A percentile compares a stretch with the other conserved stretches of the same genome.
phyloP scores from a whole-genome alignment of 169 alveolate genomes.

The Babesia microti region DNA sequence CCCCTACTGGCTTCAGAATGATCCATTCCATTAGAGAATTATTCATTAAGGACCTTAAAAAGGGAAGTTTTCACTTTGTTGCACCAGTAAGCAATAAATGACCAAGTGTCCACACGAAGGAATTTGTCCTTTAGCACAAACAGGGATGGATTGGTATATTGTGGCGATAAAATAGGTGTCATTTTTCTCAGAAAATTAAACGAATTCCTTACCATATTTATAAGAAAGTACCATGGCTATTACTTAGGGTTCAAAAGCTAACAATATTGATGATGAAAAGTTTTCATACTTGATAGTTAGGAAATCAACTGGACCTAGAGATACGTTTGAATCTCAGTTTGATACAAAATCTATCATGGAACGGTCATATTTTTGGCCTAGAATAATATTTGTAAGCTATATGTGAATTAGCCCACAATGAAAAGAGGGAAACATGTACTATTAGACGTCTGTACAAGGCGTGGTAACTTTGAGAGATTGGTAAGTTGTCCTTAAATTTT shows the following conservation, averaged over 20 bases:
- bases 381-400: slow-evolving; percentile 47
- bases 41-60: slow-evolving; percentile 64
- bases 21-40: slow-evolving; percentile 71
- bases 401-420: slow-evolving; percentile 49
- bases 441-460: slow-evolving; percentile 68
- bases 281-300: slow-evolving; percentile 62
- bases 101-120: slow-evolving; percentile 78
- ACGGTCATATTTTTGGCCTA: slow-evolving; percentile 77
- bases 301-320: slow-evolving; percentile 59
- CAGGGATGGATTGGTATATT: slow-evolving; percentile 73
- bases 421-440: slow-evolving; percentile 70
- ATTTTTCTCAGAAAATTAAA: slow-evolving; percentile 68
- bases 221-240: slow-evolving; percentile 45
- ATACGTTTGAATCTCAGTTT: slow-evolving; percentile 24
- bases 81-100: slow-evolving; percentile 50
- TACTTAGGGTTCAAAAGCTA: slow-evolving; percentile 46
- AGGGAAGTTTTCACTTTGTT: slow-evolving; percentile 55
- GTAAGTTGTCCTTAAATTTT: slow-evolving; percentile 10
- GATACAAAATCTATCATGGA: slow-evolving; percentile 50
- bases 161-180: slow-evolving; percentile 41
- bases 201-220: slow-evolving; percentile 71
- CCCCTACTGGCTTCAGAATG: slow-evolving; percentile 81
- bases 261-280: slow-evolving; percentile 68
- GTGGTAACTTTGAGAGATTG: slow-evolving; percentile 56
- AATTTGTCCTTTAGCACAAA: slow-evolving; percentile 73